These are phyloP conservation scores for Tolypocladium guangdongense DNA, from an alignment of 2,329 filamentous ascomycete species.

Conservation along the genomic window DNA sequence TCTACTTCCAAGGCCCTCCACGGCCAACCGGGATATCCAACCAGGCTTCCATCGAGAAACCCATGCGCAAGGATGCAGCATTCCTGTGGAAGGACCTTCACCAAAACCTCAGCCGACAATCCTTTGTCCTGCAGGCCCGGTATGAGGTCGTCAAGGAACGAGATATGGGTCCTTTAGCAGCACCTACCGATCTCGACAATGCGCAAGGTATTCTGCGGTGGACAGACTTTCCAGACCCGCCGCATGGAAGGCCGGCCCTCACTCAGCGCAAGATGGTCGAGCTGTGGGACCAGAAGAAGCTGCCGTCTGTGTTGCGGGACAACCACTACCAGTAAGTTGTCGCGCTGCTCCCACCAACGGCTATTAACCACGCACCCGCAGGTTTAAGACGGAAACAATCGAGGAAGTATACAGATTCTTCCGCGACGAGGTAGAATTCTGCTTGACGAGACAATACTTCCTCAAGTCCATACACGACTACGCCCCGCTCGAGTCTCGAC, in stretches of 20 bases:
- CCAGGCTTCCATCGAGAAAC: slow-evolving; percentile 25
- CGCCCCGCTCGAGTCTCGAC: slow-evolving; percentile 18
- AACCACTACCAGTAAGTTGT: slow-evolving; percentile 39
- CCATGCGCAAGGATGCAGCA: slow-evolving; percentile 23
- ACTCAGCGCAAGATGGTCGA: slow-evolving; percentile 46
- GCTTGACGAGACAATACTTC: slow-evolving; percentile 36
- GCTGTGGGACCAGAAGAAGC: slow-evolving; percentile 38
- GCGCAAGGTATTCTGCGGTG: slow-evolving; percentile 40
- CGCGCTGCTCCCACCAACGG: not conserved
- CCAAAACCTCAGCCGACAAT: slow-evolving; percentile 43
- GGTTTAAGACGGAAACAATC: slow-evolving; percentile 41
- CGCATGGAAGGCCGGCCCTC: slow-evolving; percentile 31
- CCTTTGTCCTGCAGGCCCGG: slow-evolving; percentile 43
- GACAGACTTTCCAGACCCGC: slow-evolving; percentile 50
- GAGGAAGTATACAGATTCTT: slow-evolving; percentile 45
- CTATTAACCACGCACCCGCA: slow-evolving; percentile 12
- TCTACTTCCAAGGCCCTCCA: slow-evolving; percentile 40
- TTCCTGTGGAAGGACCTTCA: slow-evolving; percentile 42
- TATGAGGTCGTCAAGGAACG: slow-evolving; percentile 40
- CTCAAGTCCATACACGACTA: slow-evolving; percentile 21
- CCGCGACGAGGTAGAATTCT: slow-evolving; percentile 42
- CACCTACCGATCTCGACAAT: slow-evolving; percentile 28
- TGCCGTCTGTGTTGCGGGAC: slow-evolving; percentile 36
- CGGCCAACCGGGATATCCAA: slow-evolving; percentile 35
- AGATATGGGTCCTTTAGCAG: slow-evolving; percentile 30